Conservation (phyloP, 2,329 filamentous ascomycete genomes). For the Trichoderma sp. region DNA sequence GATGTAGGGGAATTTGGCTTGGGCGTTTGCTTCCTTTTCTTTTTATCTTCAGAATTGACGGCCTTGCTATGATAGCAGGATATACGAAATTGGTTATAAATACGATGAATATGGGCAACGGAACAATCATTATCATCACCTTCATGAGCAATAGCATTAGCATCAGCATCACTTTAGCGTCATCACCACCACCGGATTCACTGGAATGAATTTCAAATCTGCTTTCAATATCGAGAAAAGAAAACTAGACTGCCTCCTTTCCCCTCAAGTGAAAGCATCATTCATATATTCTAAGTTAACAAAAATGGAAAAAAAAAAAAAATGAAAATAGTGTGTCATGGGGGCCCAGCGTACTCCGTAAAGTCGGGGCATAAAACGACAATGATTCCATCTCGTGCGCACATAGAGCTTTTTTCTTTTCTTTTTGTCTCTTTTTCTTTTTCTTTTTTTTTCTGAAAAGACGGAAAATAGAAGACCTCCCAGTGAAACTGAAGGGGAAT, state of each 20-base stretch:
- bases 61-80: not conserved
- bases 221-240: not conserved
- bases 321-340: not conserved
- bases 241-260: not conserved
- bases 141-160: not conserved
- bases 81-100: not conserved
- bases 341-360: not conserved
- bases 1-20: constrained; percentile 32
- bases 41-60: not conserved
- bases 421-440: not conserved
- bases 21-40: not conserved
- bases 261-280: not conserved
- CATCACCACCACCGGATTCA: not conserved
- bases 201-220: not conserved
- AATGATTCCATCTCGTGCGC: constrained; percentile 5
- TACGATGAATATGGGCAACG: not conserved
- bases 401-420: constrained; percentile 1
- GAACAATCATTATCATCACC: not conserved
- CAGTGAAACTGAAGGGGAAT: not conserved
- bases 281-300: constrained; percentile 23
- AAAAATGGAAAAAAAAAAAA: not conserved
- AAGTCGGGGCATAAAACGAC: constrained; percentile 9
- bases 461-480: not conserved
- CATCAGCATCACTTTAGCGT: constrained; percentile 2
- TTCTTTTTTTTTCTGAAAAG: not conserved